Evolutionary conservation across 1,139 yeast genomes (phyloP), one percentile per base, ranked within the genome.

Genomic region (Debaryomyces sp.): DNA sequence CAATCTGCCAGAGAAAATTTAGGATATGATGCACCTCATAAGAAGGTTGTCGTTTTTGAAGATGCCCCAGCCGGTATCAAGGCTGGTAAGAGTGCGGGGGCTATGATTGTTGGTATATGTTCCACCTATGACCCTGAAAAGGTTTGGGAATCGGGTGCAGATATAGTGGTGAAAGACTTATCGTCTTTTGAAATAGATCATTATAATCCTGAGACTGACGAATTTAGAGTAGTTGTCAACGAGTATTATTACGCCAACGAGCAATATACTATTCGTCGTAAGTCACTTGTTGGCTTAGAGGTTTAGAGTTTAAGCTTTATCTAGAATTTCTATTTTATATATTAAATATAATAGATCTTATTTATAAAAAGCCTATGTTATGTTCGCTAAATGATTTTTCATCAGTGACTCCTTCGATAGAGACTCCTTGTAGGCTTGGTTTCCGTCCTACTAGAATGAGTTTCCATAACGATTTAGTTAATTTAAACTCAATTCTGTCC

Each of bases 391-490:
- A 66, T 18, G 61, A 53, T 30, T 47, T 50, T 33, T 58, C 58
- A 47, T 67, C 69, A 10, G 74, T 67, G 6, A 59, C 53, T 1
- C 72, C 76, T 43, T 67, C 71, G n/a, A 72, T 45, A 1, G 63
- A 52, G 2, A 72, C 68, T 1, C 68, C 71, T 35, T 70, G 71
- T 12, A 72, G 50, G 23, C 70, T 50, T 1, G 61, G 54, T 39
- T 55, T 52, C 8, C 59, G 54, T 0, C 67, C 71, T 27, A 67
- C 55, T 57, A 63, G 56, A 33, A 62, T 50, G 36, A 71, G 48
- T 46, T 66, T 63, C 78, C 78, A 76, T 46, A 70, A 54, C 4
- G 77, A 70, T 44, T 58, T 64, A 1, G 60, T 57, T 7, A 75
- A 41, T 44, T 56, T 61, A 42, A 75, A 64, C 49, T 73, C 77